Evolutionary conservation across 805 yeast genomes (phyloP).

Genomic region (Suhomyces sp.): DNA sequence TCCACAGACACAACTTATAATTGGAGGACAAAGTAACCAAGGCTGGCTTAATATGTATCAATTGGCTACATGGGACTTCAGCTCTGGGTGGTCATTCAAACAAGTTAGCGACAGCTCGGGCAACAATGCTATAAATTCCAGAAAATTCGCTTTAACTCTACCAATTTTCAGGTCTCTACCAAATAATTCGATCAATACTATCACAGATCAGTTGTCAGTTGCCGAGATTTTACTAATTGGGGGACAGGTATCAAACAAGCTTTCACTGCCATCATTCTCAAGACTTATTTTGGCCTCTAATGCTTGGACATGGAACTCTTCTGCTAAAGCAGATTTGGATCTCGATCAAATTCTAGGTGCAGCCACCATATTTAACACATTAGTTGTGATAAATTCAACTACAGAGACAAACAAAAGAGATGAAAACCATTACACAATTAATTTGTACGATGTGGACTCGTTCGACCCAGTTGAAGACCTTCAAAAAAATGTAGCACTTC

Average conservation of each 20-base stretch:
- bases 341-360: constrained; percentile 45
- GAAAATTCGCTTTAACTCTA: constrained; percentile 51
- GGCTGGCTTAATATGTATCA: constrained; percentile 78
- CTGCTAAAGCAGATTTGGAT: constrained; percentile 11
- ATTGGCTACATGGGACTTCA: constrained; percentile 68
- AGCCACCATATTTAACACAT: constrained; percentile 49
- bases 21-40: constrained; percentile 61
- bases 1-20: constrained; percentile 47
- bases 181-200: constrained; percentile 22
- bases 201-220: constrained; percentile 32
- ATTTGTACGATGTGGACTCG: constrained; percentile 40
- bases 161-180: constrained; percentile 46
- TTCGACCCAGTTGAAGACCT: constrained; percentile 31
- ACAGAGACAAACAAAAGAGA: constrained; percentile 16
- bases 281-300: constrained; percentile 32
- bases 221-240: constrained; percentile 55
- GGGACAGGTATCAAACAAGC: constrained; percentile 45
- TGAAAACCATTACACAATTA: constrained; percentile 27
- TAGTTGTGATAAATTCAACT: constrained; percentile 40
- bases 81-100: constrained; percentile 63
- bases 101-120: constrained; percentile 20
- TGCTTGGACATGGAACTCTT: constrained; percentile 39
- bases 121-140: constrained; percentile 42
- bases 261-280: constrained; percentile 44
- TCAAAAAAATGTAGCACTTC: constrained; percentile 17